Evolutionary conservation across 169 alveolate species (phyloP).

Genomic region (Plasmodium billcollinsi): DNA sequence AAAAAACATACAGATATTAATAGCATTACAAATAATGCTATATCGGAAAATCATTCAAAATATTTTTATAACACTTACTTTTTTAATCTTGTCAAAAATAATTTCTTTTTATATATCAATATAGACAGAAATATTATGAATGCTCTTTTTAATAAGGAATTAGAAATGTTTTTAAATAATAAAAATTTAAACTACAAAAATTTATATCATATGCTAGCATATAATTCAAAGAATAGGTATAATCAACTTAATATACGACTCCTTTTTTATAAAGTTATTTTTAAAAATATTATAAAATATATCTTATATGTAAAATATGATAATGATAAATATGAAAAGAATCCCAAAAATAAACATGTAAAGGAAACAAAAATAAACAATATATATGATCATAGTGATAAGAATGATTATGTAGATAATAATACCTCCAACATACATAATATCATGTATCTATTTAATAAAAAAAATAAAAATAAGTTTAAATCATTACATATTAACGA

Average conservation of each 20-base stretch:
- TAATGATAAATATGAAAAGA: no score
- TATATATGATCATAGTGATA: neutral
- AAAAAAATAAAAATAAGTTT: constrained; percentile 18
- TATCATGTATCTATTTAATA: constrained; percentile 12
- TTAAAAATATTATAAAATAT: constrained; percentile 20
- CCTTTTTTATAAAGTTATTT: constrained; percentile 19
- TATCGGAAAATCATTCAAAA: neutral
- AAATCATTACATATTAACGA: constrained; percentile 25
- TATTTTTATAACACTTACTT: constrained; percentile 15
- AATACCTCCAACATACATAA: neutral
- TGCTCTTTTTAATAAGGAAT: constrained; percentile 20
- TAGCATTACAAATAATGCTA: neutral
- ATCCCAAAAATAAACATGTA: no score
- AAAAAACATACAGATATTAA: no score
- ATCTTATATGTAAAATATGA: neutral
- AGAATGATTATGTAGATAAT: neutral
- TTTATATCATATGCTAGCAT: constrained; percentile 6
- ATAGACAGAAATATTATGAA: constrained; percentile 35
- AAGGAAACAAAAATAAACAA: no score
- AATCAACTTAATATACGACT: constrained; percentile 21
- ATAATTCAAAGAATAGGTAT: constrained; percentile 11
- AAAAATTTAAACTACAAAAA: constrained; percentile 22
- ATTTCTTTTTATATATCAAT: constrained; percentile 26
- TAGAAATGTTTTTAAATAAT: constrained; percentile 25
- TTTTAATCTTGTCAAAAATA: constrained; percentile 21